These are phyloP conservation scores for Prunus campanulata DNA, from an alignment of 306 rosid genomes.

Conservation along the genomic window DNA sequence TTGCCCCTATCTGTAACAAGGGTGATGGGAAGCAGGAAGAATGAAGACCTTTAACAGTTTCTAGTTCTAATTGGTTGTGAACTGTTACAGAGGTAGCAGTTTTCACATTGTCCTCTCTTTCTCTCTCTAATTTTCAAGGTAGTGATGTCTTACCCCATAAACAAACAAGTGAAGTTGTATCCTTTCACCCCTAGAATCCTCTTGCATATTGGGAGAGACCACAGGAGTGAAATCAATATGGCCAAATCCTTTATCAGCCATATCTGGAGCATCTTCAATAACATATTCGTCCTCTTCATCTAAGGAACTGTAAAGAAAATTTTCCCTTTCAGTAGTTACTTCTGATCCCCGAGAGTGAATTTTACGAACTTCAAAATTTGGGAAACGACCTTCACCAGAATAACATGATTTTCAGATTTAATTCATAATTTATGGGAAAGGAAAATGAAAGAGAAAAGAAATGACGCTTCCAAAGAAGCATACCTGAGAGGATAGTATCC, in stretches of 20 bases:
- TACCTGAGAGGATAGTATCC: conserved; percentile 87
- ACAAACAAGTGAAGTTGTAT: conserved; percentile 61
- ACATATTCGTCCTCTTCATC: conserved; percentile 37
- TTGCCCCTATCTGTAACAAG: neutral
- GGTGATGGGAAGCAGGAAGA: no score
- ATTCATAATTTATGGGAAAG: neutral
- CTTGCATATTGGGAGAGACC: conserved; percentile 40
- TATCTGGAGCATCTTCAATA: conserved; percentile 36
- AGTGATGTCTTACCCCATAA: conserved; percentile 70
- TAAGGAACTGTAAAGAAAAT: conserved; percentile 29
- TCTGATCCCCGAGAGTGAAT: conserved; percentile 47
- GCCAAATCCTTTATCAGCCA: conserved; percentile 33
- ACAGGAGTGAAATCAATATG: conserved; percentile 34
- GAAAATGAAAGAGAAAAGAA: neutral
- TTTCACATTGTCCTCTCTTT: neutral
- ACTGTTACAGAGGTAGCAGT: no score
- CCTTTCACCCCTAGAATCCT: conserved; percentile 44
- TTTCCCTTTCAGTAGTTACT: conserved; percentile 39
- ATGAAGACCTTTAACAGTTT: no score
- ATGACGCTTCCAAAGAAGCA: neutral
- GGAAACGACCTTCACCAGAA: conserved; percentile 60
- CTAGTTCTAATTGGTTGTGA: neutral
- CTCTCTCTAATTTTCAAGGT: conserved; percentile 10
- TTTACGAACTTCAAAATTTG: conserved; percentile 80
- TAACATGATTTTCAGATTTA: conserved; percentile 10